A percentile compares a stretch with the other conserved stretches of the same genome.
phyloP scores from a whole-genome alignment of 352 stramenopile species.

The Phytophthora hibernalis region DNA sequence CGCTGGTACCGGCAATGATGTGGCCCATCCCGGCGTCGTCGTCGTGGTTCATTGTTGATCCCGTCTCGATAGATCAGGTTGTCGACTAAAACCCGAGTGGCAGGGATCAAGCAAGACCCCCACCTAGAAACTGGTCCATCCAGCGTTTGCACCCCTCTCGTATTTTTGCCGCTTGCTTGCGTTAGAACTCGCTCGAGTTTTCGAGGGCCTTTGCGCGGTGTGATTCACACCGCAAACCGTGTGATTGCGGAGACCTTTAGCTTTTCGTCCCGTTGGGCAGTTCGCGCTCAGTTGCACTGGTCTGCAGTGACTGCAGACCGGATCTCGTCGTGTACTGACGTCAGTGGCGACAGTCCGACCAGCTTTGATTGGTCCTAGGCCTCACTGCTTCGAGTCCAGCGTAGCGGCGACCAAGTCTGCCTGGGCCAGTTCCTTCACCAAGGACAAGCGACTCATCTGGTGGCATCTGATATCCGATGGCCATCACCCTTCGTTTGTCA shows the following conservation, averaged over 20 bases:
- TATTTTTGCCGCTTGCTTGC: constrained; percentile 38
- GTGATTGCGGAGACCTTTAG: constrained; percentile 30
- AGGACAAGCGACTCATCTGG: constrained; percentile 20
- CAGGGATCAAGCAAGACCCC: constrained; percentile 6
- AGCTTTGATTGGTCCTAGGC: constrained; percentile 35
- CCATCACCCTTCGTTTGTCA: constrained; percentile 5
- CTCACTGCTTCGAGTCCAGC: constrained; percentile 5
- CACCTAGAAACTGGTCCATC: constrained; percentile 22
- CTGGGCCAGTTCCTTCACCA: not conserved
- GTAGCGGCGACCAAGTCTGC: constrained; percentile 3
- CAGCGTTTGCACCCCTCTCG: constrained; percentile 17
- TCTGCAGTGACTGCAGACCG: constrained; percentile 20
- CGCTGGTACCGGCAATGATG: not conserved
- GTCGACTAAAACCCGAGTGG: constrained; percentile 34
- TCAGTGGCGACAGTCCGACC: constrained; percentile 32
- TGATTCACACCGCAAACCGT: too few relatives aligned
- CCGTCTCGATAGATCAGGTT: constrained; percentile 16
- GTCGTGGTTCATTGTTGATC: constrained; percentile 17
- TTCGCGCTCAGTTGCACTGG: constrained; percentile 11
- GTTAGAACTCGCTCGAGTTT: constrained; percentile 18
- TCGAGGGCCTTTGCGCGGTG: constrained; percentile 10
- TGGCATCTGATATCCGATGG: constrained; percentile 30
- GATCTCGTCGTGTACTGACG: constrained; percentile 22
- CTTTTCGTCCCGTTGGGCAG: constrained; percentile 30
- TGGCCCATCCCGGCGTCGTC: not conserved